Evolutionary conservation across 345 rosid species (phyloP), one percentile per base, ranked within the genome.

Genomic region (Dipteronia dyeriana): DNA sequence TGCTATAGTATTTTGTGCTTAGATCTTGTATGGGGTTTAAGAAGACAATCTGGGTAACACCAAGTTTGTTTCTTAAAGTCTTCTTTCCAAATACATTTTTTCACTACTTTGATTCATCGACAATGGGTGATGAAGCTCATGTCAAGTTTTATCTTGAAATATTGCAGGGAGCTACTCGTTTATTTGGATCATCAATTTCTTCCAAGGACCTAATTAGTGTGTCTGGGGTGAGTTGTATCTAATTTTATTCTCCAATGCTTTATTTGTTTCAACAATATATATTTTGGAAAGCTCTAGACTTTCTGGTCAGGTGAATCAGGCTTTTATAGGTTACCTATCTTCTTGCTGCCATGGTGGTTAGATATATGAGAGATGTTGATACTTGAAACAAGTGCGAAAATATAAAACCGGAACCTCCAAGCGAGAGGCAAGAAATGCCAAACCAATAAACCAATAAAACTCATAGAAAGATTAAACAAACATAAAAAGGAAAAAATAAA

Each of bases 151-250:
- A 39, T 74, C 11, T 43, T 78, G 74, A 78, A 75, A 78, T 85
- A 67, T 84, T 85, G 80, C 90, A 96, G 99, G 97, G 99, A 80
- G 97, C 91, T 79, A 91, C 98, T 77, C 92, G 97, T 70, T 85
- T 94, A 76, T 94, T 85, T 88, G 98, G 98, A 85, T 97, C 96
- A 78, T 85, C 93, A 53, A 90, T 94, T 83, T 86, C 95, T 75
- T 91, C 95, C 17, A 89, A 73, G 76, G 94, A 97, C 75, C 88
- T 94, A 68, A 82, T 94, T 54, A 68, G 84, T 60, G 97, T 92
- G 66, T 94, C 99, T 62, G 98, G 98, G 86, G 99, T 91, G 87
- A 87, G 95, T 82, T 76, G 70, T 76, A 64, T 67, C 65, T 66
- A 22, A 12, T 72, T 57, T 31, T 8, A 45, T 65, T 71, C 65